These are phyloP conservation scores for Saccharum spontaneum DNA, from an alignment of 176 grass and related monocot genomes.

Conservation along the genomic window DNA sequence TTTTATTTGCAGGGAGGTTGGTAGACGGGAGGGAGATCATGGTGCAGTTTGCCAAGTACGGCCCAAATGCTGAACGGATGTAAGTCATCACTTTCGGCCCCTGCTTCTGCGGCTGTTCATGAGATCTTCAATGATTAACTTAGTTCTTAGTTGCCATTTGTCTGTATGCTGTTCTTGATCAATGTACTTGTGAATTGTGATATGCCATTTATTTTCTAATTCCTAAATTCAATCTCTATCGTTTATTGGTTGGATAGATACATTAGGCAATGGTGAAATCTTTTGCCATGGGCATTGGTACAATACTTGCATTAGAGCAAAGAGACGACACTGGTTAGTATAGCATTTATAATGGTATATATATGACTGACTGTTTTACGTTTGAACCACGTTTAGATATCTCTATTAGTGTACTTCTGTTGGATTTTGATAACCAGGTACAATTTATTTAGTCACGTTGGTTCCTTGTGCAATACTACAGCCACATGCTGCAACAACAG, in stretches of 20 bases:
- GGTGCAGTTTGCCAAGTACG: slow-evolving; percentile 99
- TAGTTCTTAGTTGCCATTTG: background rate
- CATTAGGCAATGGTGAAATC: background rate
- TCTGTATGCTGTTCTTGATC: no score
- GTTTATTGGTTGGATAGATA: background rate
- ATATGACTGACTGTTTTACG: background rate
- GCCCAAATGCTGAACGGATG: slow-evolving; percentile 91
- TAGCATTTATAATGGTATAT: background rate
- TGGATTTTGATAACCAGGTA: background rate
- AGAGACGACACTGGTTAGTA: background rate
- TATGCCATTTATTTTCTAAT: background rate
- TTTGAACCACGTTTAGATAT: background rate
- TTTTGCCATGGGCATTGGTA: background rate
- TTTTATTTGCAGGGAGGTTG: slow-evolving; percentile 56
- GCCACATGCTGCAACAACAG: background rate
- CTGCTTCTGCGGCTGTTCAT: background rate
- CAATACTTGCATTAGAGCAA: background rate
- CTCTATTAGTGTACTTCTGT: background rate
- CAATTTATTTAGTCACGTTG: background rate
- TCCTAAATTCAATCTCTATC: background rate
- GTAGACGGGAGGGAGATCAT: slow-evolving; percentile 96
- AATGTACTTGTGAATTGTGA: no score
- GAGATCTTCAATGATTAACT: background rate
- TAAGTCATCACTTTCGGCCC: slow-evolving; percentile 34
- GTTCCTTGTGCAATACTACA: background rate